Evolutionary conservation across 2,329 filamentous ascomycete species (phyloP), one percentile per base, ranked within the genome.

Genomic region (Botrytis deweyae): DNA sequence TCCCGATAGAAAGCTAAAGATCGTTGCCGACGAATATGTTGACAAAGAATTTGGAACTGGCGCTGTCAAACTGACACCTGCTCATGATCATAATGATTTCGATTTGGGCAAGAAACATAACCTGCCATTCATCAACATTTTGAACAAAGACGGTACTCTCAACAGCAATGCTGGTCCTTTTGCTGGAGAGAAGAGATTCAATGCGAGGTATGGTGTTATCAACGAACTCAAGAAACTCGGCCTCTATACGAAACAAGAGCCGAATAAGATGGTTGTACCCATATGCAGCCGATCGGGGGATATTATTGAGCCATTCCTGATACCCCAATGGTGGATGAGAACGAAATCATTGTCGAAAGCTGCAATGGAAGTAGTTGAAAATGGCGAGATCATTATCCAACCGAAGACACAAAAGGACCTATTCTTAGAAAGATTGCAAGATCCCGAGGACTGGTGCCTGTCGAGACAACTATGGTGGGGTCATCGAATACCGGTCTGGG

Each of bases 71-170:
- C n/a, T 58, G 4, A 58, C 52, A 18, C n/a, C 52, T 33, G 52
- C 52, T 58, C 52, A 58, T 58, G 52, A 58, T 33, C 52, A 58
- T 58, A 58, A 58, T 58, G 52, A 58, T 33, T 58, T 58, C n/a
- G 52, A 58, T 18, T 33, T 58, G 3, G 52, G 52, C 52, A 58
- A 58, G 18, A 58, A 58, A 18, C 52, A 58, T 9, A 29, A 29
- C 14, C 52, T 58, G 14, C 52, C 52, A 58, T 58, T 58, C 14
- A 29, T 58, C 52, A 58, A 58, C 52, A 58, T 58, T 9, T 18
- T 58, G n/a, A 58, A 29, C 52, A 58, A 58, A 58, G 52, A 58
- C 14, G 52, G 52, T 18, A 58, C 52, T 33, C 52, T 58, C n/a
- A 58, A 58, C 29, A 58, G n/a, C 52, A 58, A 58, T 58, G 52